Conservation (phyloP, 768 basidiomycete species). For the Suillus plorans region DNA sequence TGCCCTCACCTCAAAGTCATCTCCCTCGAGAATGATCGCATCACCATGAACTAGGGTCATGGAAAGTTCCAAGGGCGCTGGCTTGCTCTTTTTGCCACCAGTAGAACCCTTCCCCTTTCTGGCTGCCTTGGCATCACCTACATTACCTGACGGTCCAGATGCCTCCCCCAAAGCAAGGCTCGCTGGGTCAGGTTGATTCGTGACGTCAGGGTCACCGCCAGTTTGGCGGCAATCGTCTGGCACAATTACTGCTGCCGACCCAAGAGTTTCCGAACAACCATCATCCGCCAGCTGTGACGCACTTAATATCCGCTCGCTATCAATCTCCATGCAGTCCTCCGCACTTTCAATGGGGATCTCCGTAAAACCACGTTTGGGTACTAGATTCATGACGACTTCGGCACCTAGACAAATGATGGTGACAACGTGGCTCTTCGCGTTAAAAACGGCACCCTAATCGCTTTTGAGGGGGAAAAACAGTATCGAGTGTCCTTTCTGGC, state of each 20-base stretch:
- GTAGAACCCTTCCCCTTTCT: conserved; percentile 16
- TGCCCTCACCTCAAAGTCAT: conserved; percentile 40
- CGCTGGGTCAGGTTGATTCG: background rate
- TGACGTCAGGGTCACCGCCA: background rate
- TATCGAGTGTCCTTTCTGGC: background rate
- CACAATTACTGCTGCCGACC: background rate
- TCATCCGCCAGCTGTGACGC: conserved; percentile 5
- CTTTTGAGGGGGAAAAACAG: conserved; percentile 1
- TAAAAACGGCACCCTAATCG: conserved; percentile 24
- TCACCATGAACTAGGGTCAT: conserved; percentile 42
- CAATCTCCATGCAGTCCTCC: conserved; percentile 12
- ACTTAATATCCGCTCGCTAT: conserved; percentile 10
- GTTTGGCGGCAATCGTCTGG: background rate
- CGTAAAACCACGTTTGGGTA: conserved; percentile 27
- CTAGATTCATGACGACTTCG: conserved; percentile 22
- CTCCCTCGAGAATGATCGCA: conserved; percentile 35
- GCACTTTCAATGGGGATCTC: background rate
- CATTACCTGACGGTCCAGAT: background rate
- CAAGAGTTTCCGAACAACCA: background rate
- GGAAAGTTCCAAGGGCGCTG: conserved; percentile 19
- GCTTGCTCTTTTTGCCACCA: conserved; percentile 19
- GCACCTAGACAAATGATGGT: conserved; percentile 27
- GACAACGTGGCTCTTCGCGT: conserved; percentile 20
- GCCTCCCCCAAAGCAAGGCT: background rate
- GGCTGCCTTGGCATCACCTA: background rate